Conservation (phyloP, 768 basidiomycete species). For the Cystoderma amianthinum region DNA sequence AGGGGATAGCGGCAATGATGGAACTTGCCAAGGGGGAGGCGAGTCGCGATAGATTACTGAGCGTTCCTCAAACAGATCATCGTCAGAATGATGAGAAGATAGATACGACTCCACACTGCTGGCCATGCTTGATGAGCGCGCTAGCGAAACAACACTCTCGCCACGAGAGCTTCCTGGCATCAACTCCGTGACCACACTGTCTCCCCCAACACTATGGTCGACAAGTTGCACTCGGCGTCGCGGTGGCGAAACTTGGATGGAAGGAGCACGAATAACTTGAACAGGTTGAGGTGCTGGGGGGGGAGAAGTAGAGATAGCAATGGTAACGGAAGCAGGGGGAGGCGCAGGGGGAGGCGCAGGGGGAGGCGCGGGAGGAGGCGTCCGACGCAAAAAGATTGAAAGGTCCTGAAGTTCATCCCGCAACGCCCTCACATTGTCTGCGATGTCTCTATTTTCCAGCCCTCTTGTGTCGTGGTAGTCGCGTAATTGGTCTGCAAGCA, state of each 20-base stretch:
- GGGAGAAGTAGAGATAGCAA: slow-evolving; percentile 2
- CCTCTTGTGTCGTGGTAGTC: slow-evolving; percentile 50
- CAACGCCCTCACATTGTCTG: slow-evolving; percentile 62
- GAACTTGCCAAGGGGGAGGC: slow-evolving; percentile 10
- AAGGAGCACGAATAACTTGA: not conserved
- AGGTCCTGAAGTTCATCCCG: slow-evolving; percentile 64
- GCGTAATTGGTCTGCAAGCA: slow-evolving; percentile 49
- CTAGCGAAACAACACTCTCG: slow-evolving; percentile 20
- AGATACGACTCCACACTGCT: slow-evolving; percentile 35
- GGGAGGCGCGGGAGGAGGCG: slow-evolving; percentile 20
- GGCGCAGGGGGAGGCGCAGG: slow-evolving; percentile 9
- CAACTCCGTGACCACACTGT: slow-evolving; percentile 24
- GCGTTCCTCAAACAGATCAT: slow-evolving; percentile 25
- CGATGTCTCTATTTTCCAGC: slow-evolving; percentile 56
- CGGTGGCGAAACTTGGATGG: not conserved
- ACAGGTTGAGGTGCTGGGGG: slow-evolving; percentile 3
- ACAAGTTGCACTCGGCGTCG: slow-evolving; percentile 10
- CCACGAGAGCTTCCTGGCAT: slow-evolving; percentile 15
- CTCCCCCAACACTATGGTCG: slow-evolving; percentile 40
- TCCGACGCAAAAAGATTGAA: slow-evolving; percentile 45
- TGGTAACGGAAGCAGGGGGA: slow-evolving; percentile 1
- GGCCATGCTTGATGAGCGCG: slow-evolving; percentile 31
- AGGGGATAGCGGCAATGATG: slow-evolving; percentile 21
- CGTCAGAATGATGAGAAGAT: slow-evolving; percentile 71
- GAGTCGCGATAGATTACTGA: slow-evolving; percentile 10